Evolutionary conservation across 306 rosid genomes (phyloP), one percentile per base, ranked within the genome.

Genomic region (Mimosa pudica): DNA sequence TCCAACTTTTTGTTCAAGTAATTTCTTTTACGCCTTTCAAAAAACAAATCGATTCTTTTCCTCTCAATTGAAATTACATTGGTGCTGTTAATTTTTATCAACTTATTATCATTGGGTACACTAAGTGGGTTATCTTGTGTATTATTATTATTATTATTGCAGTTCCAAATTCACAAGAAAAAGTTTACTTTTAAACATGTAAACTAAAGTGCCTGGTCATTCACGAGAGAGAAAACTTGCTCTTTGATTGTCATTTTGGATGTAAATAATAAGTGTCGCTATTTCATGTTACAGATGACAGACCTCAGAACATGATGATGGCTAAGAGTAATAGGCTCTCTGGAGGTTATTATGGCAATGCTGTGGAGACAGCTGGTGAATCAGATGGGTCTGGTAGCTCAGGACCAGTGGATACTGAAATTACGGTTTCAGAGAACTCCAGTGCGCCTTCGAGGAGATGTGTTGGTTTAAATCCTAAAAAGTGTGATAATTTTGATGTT

Each of bases 331-430:
- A 66, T 66, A 66, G 87, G 83, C 76, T 84, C 16, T 72, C 88
- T 60, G 91, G 92, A 54, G 88, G 89, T 49, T 88, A 88, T 78
- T 85, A 79, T 77, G 81, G 88, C 10, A 87, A 84, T 79, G 87
- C 89, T 5, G 49, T 84, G 14, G 89, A 75, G 74, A 83, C 80
- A 7, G 88, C 80, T 10, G 93, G 92, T 79, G 94, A 91, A 82
- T 93, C 88, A 16, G 97, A 93, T 84, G 95, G 91, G 0, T 91
- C 97, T 7, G 97, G 96, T 64, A 88, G 92, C 83, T 91, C 98
- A 0, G 98, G 97, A 42, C 60, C 88, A 64, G 70, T 89, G 10
- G 97, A 91, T 58, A 63, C 94, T 9, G 96, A 91, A 79, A 78
- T 91, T 35, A 87, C 92, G 0, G 90, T 88, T 62, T 93, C 97